Percentiles rank a stretch among this genome's conserved stretches.
These are phyloP conservation scores for Diplotaxis tenuifolia DNA, from an alignment of 345 rosid genomes.

Conservation along the genomic window DNA sequence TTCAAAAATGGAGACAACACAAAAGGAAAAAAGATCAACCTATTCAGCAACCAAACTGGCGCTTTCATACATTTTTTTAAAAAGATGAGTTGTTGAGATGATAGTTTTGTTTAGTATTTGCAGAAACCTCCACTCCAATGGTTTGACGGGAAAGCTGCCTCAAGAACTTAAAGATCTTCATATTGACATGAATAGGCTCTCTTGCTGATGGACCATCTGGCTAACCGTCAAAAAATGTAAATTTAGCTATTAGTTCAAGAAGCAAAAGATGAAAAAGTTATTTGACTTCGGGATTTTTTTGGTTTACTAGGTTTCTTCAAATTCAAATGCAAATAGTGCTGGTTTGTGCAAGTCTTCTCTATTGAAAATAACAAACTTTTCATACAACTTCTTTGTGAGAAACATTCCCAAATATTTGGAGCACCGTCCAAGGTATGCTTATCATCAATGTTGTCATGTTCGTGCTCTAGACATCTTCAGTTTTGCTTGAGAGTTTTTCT, in stretches of 20 bases:
- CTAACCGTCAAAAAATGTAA: background rate
- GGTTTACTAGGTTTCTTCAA: conserved; percentile 46
- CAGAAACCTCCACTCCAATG: conserved; percentile 95
- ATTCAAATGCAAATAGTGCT: conserved; percentile 44
- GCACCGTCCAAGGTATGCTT: conserved; percentile 74
- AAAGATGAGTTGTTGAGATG: background rate
- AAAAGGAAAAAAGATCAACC: conserved; percentile 50
- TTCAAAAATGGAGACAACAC: conserved; percentile 73
- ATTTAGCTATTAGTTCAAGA: conserved; percentile 4
- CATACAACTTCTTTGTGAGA: conserved; percentile 77
- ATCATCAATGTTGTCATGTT: background rate
- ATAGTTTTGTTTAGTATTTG: background rate
- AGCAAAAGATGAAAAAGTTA: too few relatives aligned
- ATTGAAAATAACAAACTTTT: conserved; percentile 70
- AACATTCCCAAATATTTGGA: conserved; percentile 72
- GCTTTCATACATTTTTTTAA: too few relatives aligned
- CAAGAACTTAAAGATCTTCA: conserved; percentile 73
- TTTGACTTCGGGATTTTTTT: too few relatives aligned
- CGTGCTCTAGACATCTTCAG: too few relatives aligned
- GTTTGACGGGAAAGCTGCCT: conserved; percentile 78
- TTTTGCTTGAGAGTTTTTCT: conserved; percentile 60
- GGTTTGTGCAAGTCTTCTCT: conserved; percentile 75
- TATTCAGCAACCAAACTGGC: background rate
- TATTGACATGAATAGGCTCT: conserved; percentile 77
- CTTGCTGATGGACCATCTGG: too few relatives aligned